Conservation (phyloP, 2,329 filamentous ascomycete species). For the Fulvia fulva region DNA sequence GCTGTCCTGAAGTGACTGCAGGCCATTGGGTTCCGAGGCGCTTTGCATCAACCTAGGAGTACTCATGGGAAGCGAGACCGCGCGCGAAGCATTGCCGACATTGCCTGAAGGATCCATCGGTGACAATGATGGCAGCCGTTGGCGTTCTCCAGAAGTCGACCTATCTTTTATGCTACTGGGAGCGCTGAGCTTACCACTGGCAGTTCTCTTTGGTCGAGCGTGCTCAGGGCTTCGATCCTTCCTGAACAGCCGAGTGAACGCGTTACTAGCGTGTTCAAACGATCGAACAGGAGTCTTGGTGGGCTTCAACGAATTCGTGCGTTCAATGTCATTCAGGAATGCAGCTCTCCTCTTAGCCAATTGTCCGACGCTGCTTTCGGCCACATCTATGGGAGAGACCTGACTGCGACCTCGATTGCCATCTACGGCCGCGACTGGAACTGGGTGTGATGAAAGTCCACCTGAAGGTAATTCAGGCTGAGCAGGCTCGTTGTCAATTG, state of each 20-base stretch:
- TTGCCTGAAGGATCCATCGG: slow-evolving; percentile 7
- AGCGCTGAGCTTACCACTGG: slow-evolving; percentile 4
- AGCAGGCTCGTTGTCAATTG: not conserved
- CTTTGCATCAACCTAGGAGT: slow-evolving; percentile 6
- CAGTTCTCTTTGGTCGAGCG: slow-evolving; percentile 13
- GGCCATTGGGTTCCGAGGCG: not conserved
- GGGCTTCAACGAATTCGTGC: slow-evolving; percentile 25
- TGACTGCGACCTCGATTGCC: slow-evolving; percentile 2
- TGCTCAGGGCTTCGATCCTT: slow-evolving; percentile 25
- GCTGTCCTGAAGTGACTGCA: not conserved
- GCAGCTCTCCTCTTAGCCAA: slow-evolving; percentile 29
- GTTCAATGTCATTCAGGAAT: slow-evolving; percentile 29
- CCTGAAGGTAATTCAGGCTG: not conserved
- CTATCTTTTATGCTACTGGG: not conserved
- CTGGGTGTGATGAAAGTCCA: not conserved
- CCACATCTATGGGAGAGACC: not conserved
- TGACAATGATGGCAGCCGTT: slow-evolving; percentile 11
- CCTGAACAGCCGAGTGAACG: slow-evolving; percentile 37
- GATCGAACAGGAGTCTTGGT: slow-evolving; percentile 34
- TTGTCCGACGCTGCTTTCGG: slow-evolving; percentile 8
- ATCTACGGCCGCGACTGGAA: not conserved
- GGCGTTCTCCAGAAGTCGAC: slow-evolving; percentile 3
- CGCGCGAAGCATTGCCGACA: slow-evolving; percentile 2
- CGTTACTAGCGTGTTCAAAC: slow-evolving; percentile 38
- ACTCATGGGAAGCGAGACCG: slow-evolving; percentile 3